These are phyloP conservation scores for Xenoacremonium recifei DNA, from an alignment of 2,329 filamentous ascomycete genomes.

Conservation along the genomic window DNA sequence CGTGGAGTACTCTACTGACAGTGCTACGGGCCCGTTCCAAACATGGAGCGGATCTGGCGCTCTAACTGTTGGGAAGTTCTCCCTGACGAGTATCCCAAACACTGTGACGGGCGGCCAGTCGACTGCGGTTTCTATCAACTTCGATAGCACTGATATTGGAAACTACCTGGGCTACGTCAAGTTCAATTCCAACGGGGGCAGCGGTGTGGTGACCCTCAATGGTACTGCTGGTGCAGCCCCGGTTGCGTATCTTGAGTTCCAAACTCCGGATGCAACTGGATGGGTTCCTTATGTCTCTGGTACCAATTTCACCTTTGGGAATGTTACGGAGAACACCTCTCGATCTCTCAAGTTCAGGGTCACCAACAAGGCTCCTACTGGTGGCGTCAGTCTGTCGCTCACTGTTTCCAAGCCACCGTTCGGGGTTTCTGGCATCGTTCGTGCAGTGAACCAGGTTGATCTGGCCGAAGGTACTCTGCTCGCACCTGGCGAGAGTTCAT, in stretches of 20 bases:
- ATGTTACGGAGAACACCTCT: constrained; percentile 51
- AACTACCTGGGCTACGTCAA: constrained; percentile 49
- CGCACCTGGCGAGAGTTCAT: constrained; percentile 47
- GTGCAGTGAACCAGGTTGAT: constrained; percentile 54
- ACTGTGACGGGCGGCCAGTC: constrained; percentile 39
- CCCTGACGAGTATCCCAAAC: constrained; percentile 44
- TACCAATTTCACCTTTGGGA: constrained; percentile 52
- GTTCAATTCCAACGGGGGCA: constrained; percentile 49
- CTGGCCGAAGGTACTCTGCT: constrained; percentile 56
- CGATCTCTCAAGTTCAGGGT: constrained; percentile 49
- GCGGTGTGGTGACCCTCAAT: constrained; percentile 44
- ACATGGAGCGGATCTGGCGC: constrained; percentile 34
- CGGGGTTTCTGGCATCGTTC: constrained; percentile 51
- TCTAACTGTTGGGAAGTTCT: constrained; percentile 46
- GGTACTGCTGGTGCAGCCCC: constrained; percentile 50
- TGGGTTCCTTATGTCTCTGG: constrained; percentile 48
- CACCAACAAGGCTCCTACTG: constrained; percentile 47
- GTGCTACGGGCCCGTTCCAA: constrained; percentile 44
- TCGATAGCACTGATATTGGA: constrained; percentile 44
- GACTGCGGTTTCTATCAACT: constrained; percentile 43
- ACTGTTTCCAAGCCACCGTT: constrained; percentile 63
- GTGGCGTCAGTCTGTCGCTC: constrained; percentile 47
- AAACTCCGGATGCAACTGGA: constrained; percentile 46
- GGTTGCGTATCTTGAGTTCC: constrained; percentile 52
- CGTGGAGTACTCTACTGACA: constrained; percentile 43